Base-by-base conservation (phyloP, 1,284 basidiomycete species). In the Microbotryum scabiosae region DNA sequence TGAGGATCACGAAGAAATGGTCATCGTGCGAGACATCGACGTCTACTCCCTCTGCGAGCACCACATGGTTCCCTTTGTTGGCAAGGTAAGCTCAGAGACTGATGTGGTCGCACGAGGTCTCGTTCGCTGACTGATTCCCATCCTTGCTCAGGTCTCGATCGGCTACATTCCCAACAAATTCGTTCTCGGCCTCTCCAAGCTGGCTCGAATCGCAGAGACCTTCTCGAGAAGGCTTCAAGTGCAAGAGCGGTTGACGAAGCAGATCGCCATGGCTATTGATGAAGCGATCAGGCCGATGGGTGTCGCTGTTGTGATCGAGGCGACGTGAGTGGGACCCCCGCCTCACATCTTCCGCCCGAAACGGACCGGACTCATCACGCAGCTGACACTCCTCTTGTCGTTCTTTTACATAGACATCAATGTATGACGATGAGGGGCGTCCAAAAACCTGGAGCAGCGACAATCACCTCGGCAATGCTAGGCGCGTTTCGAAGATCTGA, bases 401-500 rank as follows among this genome's bases (percentile, higher is more conserved):
- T 55, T 18, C 63, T 72, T 43, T 69, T 71, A 55, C 67, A 62
- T 73, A 94, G 92, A 46, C 96, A 99, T 78, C 82, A 98, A 78
- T 99, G 96, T 75, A 99, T 99, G 96, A 92, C 93, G 2, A 98
- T 98, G 93, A 86, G 96, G 62, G 96, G 96, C 47, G 96, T 99
- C 1, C 96, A 99, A 77, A 99, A 99, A 77, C 94, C 94, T 3
- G 94, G 96, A 30, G 83, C 94, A 8, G 84, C 87, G 23, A 98
- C 96, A 0, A 88, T 96, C 41, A 98, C 96, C 1, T 93, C 89
- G n/a, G 97, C 93, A 70, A 99, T 99, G 96, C 80, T 97, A 58
- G 96, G 96, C 14, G 96, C 90, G 72, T 99, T 99, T 82, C 83
- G 96, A 59, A 87, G 89, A 16, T 88, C 92, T 69, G 91, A 96